These are phyloP conservation scores for Adansonia rubrostipa DNA, from an alignment of 441 rosid genomes.

Conservation along the genomic window DNA sequence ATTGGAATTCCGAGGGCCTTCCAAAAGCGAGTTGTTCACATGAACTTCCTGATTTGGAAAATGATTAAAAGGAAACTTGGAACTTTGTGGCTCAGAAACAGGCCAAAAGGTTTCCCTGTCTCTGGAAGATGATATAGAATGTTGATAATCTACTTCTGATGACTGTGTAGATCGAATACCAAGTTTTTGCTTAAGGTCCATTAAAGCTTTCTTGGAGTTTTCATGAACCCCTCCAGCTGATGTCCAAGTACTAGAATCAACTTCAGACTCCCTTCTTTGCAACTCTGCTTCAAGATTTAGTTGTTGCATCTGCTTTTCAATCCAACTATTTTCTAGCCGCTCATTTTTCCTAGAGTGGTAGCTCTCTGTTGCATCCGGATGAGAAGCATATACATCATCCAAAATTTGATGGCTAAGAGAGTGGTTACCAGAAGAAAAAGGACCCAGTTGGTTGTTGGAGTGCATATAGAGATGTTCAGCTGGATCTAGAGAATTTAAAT, in stretches of 20 bases:
- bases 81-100: conserved; percentile 30
- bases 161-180: conserved; percentile 36
- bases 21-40: conserved; percentile 32
- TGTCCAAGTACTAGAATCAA: conserved; percentile 38
- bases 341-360: conserved; percentile 35
- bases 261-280: conserved; percentile 36
- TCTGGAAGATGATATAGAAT: conserved; percentile 9
- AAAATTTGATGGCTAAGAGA: conserved; percentile 15
- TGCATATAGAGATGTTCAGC: conserved; percentile 28
- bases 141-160: conserved; percentile 29
- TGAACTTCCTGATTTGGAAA: conserved; percentile 30
- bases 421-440: conserved; percentile 33
- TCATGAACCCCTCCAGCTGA: conserved; percentile 42
- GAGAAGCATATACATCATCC: conserved; percentile 22
- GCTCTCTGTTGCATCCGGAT: conserved; percentile 24
- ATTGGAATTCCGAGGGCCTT: conserved; percentile 27
- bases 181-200: conserved; percentile 46
- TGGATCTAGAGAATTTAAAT: conserved; percentile 32
- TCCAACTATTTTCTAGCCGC: conserved; percentile 42
- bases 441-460: conserved; percentile 28
- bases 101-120: conserved; percentile 32
- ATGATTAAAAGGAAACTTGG: conserved; percentile 29
- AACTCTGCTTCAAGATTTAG: conserved; percentile 35
- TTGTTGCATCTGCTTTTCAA: conserved; percentile 39
- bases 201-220: conserved; percentile 42